phyloP scores from a whole-genome alignment of 140 eudicot species.

The Stevia rebaudiana region DNA sequence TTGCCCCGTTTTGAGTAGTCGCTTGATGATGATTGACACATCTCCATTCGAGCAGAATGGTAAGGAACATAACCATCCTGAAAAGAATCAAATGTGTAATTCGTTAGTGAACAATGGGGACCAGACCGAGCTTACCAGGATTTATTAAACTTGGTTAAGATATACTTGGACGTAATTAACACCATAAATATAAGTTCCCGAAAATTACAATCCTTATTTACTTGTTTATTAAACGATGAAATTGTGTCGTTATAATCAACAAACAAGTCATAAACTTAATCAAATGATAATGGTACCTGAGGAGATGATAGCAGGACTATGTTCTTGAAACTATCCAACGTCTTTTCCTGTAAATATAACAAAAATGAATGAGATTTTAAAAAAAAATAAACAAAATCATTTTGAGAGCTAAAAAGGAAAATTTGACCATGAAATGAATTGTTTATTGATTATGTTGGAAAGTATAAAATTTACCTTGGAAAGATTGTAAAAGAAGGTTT shows the following conservation, averaged over 20 bases:
- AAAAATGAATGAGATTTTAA: slow-evolving; percentile 4
- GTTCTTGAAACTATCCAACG: slow-evolving; percentile 85
- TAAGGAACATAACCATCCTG: slow-evolving; percentile 99
- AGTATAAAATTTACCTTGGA: slow-evolving; percentile 55
- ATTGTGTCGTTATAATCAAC: too few relatives aligned
- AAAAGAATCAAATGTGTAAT: background rate
- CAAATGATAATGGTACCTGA: too few relatives aligned
- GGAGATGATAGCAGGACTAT: slow-evolving; percentile 86
- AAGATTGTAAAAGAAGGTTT: slow-evolving; percentile 89
- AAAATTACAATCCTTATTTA: too few relatives aligned
- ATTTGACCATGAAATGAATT: background rate
- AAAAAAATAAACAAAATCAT: background rate
- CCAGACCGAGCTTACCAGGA: too few relatives aligned
- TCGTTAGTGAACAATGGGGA: background rate
- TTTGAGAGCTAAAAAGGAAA: background rate
- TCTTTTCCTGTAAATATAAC: slow-evolving; percentile 59
- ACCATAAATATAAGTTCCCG: too few relatives aligned
- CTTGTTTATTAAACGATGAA: too few relatives aligned
- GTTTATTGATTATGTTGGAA: background rate
- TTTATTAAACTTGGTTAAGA: too few relatives aligned
- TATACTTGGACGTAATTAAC: too few relatives aligned
- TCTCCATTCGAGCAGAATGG: slow-evolving; percentile 91
- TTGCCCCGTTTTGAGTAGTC: slow-evolving; percentile 79
- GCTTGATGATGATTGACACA: slow-evolving; percentile 79
- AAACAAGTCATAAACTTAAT: too few relatives aligned